Evolutionary conservation across 345 rosid species (phyloP).

Genomic region (Linum usitatissimum): DNA sequence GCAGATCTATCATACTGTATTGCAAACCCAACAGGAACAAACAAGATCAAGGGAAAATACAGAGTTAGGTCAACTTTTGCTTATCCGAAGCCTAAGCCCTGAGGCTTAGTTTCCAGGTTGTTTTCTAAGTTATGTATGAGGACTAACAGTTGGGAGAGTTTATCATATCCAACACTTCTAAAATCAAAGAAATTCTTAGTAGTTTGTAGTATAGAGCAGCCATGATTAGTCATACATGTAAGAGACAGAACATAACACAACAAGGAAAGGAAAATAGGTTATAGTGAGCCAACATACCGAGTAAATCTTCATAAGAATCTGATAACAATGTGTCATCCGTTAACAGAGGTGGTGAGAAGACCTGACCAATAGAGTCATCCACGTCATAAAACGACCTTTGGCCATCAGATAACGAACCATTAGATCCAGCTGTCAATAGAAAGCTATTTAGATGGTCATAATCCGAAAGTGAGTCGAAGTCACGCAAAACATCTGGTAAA

Average conservation of each 20-base stretch:
- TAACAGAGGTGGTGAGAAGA: conserved; percentile 83
- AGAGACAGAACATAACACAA: neutral
- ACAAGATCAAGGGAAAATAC: neutral
- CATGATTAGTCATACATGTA: neutral
- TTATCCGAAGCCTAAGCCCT: neutral
- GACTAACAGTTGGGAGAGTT: neutral
- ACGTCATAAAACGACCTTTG: conserved; percentile 49
- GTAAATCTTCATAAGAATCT: conserved; percentile 80
- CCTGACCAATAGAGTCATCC: conserved; percentile 60
- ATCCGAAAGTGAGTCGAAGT: conserved; percentile 53
- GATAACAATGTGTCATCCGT: conserved; percentile 62
- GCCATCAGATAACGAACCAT: conserved; percentile 43
- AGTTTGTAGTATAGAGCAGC: neutral
- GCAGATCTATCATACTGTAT: neutral
- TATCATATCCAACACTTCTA: neutral
- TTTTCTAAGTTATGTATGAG: too few species aligned
- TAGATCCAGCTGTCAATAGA: conserved; percentile 50
- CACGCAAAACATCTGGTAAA: conserved; percentile 47
- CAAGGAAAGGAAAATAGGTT: neutral
- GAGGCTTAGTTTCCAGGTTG: neutral
- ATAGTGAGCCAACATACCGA: conserved; percentile 37
- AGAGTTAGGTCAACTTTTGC: neutral
- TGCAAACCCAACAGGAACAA: neutral
- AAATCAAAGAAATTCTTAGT: neutral
- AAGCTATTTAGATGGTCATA: conserved; percentile 63